Base-by-base conservation (phyloP, 2,329 filamentous ascomycete species). In the Spiromastix sp. region DNA sequence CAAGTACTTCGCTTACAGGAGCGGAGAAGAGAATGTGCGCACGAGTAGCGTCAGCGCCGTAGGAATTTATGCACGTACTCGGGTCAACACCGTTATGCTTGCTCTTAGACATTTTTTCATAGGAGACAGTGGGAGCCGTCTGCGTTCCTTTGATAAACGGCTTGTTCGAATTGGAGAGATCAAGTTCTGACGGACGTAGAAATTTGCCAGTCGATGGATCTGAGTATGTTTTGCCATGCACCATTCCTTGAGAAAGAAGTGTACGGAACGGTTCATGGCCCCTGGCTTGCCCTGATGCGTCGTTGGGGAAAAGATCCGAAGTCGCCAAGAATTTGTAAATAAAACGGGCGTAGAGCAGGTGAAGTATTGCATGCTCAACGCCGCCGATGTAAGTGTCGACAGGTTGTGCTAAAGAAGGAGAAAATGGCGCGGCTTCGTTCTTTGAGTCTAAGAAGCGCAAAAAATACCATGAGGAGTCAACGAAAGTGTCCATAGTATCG, bases 401-500 rank as follows among this genome's bases (percentile, higher is more conserved):
- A 0, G 85, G 84, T 29, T 91, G 70, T 11, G 65, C 63, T 5
- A 46, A 35, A 3, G 51, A 60, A n/a, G 75, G 60, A 1, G 74
- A 76, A 43, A 93, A 77, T 0, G 76, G 77, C 10, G 64, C 55
- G 2, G 69, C 50, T 10, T 65, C 45, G 45, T 91, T 87, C 12
- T 76, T 65, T 1, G 81, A 66, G 48, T 93, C 84, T 18, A 79
- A 60, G 24, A 43, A 45, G 30, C 42, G 28, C 61, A 87, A 76
- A 51, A 79, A 93, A 57, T 94, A 94, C 86, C 86, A 94, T 36
- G 85, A 93, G 2, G 85, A 93, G 60, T 93, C 86, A 41, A 94
- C 86, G 60, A 94, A 94, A 0, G 86, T 94, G 56, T 94, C 86
- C 86, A 94, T 93, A 2, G 86, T 94, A 55, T 94, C 86, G 0